Evolutionary conservation across 1,139 yeast species (phyloP), one percentile per base, ranked within the genome.

Genomic region (Kurtzmaniella quercitrusa): DNA sequence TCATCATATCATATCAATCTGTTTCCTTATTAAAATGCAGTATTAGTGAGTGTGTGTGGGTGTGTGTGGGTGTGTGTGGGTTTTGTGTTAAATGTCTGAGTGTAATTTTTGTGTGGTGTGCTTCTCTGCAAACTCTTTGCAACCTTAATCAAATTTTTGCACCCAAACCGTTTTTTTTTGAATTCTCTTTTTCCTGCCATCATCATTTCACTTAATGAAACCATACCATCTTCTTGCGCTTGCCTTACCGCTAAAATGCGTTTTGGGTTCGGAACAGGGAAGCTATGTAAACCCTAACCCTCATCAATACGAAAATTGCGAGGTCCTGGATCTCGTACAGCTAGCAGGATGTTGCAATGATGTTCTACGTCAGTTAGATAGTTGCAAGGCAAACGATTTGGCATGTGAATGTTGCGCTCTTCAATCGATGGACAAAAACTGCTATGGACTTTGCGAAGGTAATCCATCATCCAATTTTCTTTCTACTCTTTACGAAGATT

Each of bases 351-450:
- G 80, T 53, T 74, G 77, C 38, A 72, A 69, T 47, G 76, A 71
- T 42, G 73, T 75, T 8, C 56, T 75, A 28, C 52, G 63, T 34
- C 68, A 61, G 47, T 60, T 76, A 39, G 78, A 74, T 48, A 70
- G 64, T 42, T 76, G 82, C 48, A 70, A 71, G 50, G 71, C 79
- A 2, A 74, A 72, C 49, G 81, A 76, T 55, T 59, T 73, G 49
- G 79, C 79, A 2, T 76, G 81, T 55, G 80, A 75, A 48, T 76
- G 82, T 50, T 75, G 80, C 57, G 80, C 80, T 8, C 58, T 76
- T 35, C 80, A 75, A 52, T 66, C 70, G 43, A 65, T 75, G 57
- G 61, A 67, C 32, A 61, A 59, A 39, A 66, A 65, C 32, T 75
- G 81, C 52, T 74, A 69, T 51, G 69, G 66, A 16, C 56, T 75